Evolutionary conservation across 495 filamentous ascomycete species (phyloP), one percentile per base, ranked within the genome.

Genomic region (Talaromyces stipitatus): DNA sequence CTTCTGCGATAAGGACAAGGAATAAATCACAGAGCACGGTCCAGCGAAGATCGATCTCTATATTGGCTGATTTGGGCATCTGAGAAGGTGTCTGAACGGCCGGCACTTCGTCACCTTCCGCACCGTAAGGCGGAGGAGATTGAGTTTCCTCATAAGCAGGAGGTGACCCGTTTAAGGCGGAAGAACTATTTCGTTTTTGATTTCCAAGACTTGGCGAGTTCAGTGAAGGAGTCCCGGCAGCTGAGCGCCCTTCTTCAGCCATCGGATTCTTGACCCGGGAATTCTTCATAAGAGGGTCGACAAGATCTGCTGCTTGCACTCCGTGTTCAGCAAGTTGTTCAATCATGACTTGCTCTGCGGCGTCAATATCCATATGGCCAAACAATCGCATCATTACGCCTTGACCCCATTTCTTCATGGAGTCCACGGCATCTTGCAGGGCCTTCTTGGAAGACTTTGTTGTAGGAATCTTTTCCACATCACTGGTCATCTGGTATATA

Each of bases 21-120:
- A 99, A 99, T 12, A 99, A 75, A 67, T 99, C 94, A 68, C 94
- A 99, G 4, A 99, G 85, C 8, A 97, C 87, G 0, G 94, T 99
- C 94, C 94, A 99, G 32, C 94, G 86, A 54, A 99, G 78, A 67
- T 99, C 94, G 51, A 99, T 95, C 62, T 97, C 91, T 55, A 99
- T 88, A 57, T 89, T 92, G 30, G 85, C 79, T 8, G 86, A 88
- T 1, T 78, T 83, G 0, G 88, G 87, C 60, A 99, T 78, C 65
- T 96, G 83, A 10, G 88, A 89, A 2, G 89, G 90, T 5, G 82
- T 90, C 58, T 82, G 83, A 12, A 96, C 90, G 60, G 84, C 85
- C 1, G 85, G 84, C 55, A 90, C 69, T 9, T 87, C 81, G n/a
- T 79, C 80, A 18, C 85, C 81, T 50, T 90, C 79, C 8, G 80